Evolutionary conservation across 768 basidiomycete species (phyloP).

Genomic region (Pleurotus sapidus): DNA sequence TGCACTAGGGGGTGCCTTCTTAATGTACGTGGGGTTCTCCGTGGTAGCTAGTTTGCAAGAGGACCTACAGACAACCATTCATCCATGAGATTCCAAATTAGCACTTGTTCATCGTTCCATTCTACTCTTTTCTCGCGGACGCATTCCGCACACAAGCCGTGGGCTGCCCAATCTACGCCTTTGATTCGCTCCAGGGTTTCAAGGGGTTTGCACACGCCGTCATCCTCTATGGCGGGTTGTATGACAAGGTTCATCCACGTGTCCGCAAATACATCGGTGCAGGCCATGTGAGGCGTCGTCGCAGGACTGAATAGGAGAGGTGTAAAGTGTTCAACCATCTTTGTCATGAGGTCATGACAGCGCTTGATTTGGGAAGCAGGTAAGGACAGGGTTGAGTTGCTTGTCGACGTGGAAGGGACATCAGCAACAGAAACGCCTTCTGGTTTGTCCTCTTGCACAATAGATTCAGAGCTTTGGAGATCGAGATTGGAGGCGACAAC

Average conservation of each 20-base stretch:
- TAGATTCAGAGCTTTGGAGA: conserved; percentile 23
- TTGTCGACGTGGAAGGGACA: neutral
- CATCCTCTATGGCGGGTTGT: conserved; percentile 56
- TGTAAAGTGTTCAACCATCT: conserved; percentile 64
- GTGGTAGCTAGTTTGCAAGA: conserved; percentile 7
- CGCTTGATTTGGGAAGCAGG: conserved; percentile 27
- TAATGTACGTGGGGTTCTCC: neutral
- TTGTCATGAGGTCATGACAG: conserved; percentile 48
- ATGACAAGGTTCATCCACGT: conserved; percentile 73
- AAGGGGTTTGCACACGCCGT: conserved; percentile 67
- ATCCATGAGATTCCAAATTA: conserved; percentile 60
- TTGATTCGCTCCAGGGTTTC: conserved; percentile 67
- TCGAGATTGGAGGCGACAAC: conserved; percentile 60
- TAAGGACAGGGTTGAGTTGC: neutral
- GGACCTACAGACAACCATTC: conserved; percentile 42
- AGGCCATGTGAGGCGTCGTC: conserved; percentile 68
- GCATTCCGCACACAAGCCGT: conserved; percentile 61
- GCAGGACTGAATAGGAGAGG: conserved; percentile 72
- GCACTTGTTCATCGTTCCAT: conserved; percentile 60
- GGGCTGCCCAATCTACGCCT: conserved; percentile 51
- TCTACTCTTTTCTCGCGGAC: conserved; percentile 57
- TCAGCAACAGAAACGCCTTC: neutral
- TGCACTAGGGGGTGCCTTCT: conserved; percentile 1
- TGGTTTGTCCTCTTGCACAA: conserved; percentile 2
- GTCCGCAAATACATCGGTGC: conserved; percentile 71